Conservation (phyloP, 1,139 yeast species). For the Wickerhamomyces sp. region DNA sequence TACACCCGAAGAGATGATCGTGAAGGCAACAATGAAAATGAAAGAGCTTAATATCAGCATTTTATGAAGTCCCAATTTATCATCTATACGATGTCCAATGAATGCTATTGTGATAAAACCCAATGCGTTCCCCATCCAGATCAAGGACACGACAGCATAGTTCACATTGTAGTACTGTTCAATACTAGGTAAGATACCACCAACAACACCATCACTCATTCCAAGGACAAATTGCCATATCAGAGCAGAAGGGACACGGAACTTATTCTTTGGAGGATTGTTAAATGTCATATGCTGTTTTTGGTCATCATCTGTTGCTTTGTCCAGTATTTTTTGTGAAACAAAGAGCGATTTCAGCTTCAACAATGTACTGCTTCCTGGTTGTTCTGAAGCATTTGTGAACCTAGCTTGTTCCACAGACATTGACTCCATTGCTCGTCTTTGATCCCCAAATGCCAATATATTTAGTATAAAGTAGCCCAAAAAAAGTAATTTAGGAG, state of each 20-base stretch:
- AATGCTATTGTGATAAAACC: constrained; percentile 39
- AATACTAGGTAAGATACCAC: constrained; percentile 39
- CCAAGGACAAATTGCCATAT: constrained; percentile 38
- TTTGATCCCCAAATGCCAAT: no score
- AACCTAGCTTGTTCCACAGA: background rate
- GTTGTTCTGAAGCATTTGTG: background rate
- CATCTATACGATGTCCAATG: constrained; percentile 33
- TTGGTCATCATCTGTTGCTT: background rate
- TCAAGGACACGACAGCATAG: constrained; percentile 39
- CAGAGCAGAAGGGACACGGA: constrained; percentile 39
- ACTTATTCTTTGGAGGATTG: constrained; percentile 42
- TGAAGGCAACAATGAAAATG: constrained; percentile 24
- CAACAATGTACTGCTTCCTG: background rate
- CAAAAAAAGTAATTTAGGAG: no score
- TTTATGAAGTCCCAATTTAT: constrained; percentile 33
- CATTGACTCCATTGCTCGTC: background rate
- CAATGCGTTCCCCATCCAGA: constrained; percentile 41
- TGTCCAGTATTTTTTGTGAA: background rate
- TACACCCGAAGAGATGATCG: constrained; percentile 27
- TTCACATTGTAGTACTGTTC: constrained; percentile 35
- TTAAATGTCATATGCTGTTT: background rate
- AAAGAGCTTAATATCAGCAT: constrained; percentile 22
- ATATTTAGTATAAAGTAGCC: no score
- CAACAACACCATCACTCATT: constrained; percentile 40
- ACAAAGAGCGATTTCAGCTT: background rate